A percentile compares a stretch with the other conserved stretches of the same genome.
These are phyloP conservation scores for Populus hybrid DNA, from an alignment of 441 rosid species.

Conservation along the genomic window DNA sequence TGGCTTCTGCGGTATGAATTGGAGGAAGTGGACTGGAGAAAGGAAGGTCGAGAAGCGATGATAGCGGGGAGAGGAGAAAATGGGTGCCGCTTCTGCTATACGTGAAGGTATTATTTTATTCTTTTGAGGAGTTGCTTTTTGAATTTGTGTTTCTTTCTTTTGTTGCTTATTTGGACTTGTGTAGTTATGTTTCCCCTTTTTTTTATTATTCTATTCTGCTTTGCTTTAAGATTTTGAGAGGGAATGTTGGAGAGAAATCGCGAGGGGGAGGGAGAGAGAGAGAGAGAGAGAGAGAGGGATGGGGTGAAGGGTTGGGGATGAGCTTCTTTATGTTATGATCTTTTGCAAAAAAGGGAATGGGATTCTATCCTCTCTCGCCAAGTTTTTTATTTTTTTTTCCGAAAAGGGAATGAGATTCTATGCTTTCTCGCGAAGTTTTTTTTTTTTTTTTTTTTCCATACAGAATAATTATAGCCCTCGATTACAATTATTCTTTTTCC, in stretches of 20 bases:
- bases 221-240: neutral
- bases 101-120: slow-evolving; percentile 11
- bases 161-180: slow-evolving; percentile 25
- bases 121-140: neutral
- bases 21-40: neutral
- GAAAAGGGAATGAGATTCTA: slow-evolving; percentile 62
- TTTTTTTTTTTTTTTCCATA: neutral
- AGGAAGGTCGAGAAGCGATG: slow-evolving; percentile 26
- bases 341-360: slow-evolving; percentile 37
- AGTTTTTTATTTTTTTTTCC: slow-evolving; percentile 22
- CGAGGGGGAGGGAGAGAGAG: slow-evolving; percentile 19
- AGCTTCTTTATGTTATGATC: neutral
- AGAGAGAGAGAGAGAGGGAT: slow-evolving; percentile 22
- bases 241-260: slow-evolving; percentile 9
- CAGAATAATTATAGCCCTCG: neutral
- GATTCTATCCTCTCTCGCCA: slow-evolving; percentile 60
- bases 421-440: slow-evolving; percentile 45
- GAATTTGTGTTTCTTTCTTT: neutral
- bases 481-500: neutral
- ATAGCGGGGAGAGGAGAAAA: slow-evolving; percentile 27
- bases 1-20: neutral
- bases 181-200: neutral
- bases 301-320: slow-evolving; percentile 32
- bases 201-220: neutral
- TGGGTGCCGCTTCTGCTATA: slow-evolving; percentile 12